phyloP scores from a whole-genome alignment of 2,329 filamentous ascomycete genomes.

The Verticillium klebahnii region DNA sequence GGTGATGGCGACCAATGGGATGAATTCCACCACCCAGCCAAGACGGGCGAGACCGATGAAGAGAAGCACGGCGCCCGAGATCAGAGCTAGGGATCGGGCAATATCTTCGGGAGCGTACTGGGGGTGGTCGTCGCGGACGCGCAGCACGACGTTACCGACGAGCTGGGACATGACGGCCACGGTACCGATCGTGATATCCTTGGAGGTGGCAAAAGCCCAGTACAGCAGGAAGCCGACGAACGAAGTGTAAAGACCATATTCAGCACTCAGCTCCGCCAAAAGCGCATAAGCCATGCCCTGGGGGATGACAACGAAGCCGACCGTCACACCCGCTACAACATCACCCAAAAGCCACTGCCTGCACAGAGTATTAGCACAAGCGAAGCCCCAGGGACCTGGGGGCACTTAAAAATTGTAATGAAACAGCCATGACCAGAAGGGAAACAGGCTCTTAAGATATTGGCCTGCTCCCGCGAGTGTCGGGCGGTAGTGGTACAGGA shows the following conservation, averaged over 20 bases:
- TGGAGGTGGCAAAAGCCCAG: conserved; percentile 81
- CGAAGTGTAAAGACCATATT: conserved; percentile 76
- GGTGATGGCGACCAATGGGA: conserved; percentile 44
- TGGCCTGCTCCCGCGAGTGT: conserved; percentile 19
- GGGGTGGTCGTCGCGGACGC: conserved; percentile 29
- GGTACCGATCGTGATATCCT: conserved; percentile 73
- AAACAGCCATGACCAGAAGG: conserved; percentile 44
- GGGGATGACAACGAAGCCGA: conserved; percentile 71
- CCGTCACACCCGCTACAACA: conserved; percentile 41
- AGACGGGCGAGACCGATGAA: conserved; percentile 40
- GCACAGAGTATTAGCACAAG: neutral
- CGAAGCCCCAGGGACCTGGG: neutral
- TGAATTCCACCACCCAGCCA: conserved; percentile 48
- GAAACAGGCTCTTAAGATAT: conserved; percentile 40
- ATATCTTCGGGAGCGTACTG: conserved; percentile 32
- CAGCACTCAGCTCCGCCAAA: conserved; percentile 60
- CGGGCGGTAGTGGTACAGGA: conserved; percentile 32
- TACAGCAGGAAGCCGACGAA: conserved; percentile 78
- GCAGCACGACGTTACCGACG: conserved; percentile 39
- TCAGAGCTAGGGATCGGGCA: conserved; percentile 37
- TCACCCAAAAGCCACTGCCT: conserved; percentile 13
- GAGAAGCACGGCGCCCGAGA: conserved; percentile 39
- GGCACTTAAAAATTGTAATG: conserved; percentile 15
- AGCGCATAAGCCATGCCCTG: conserved; percentile 78
- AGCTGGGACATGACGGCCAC: conserved; percentile 44